Conservation (phyloP, 257 asterid species). For the Leonotis leonurus region DNA sequence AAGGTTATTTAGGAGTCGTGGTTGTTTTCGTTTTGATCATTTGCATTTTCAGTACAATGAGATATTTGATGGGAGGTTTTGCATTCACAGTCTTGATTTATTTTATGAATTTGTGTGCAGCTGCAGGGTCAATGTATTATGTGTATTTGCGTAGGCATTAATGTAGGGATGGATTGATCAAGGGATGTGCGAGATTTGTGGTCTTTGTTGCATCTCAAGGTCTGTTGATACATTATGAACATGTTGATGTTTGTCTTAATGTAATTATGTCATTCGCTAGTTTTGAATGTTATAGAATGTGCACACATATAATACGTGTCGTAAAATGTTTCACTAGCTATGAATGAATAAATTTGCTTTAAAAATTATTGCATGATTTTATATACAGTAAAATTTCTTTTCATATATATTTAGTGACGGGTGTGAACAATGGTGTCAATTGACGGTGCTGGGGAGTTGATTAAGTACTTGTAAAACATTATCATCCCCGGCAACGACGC, state of each 20-base stretch:
- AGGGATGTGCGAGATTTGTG: slow-evolving; percentile 60
- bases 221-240: slow-evolving; percentile 67
- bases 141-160: slow-evolving; percentile 86
- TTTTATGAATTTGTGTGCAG: slow-evolving; percentile 86
- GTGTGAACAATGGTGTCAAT: no score
- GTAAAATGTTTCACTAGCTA: no score
- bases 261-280: no score
- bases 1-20: slow-evolving; percentile 76
- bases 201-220: slow-evolving; percentile 77
- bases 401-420: no score
- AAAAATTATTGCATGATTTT: no score
- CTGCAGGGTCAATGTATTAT: slow-evolving; percentile 86
- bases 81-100: slow-evolving; percentile 77
- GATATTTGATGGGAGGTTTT: slow-evolving; percentile 80
- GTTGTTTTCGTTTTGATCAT: slow-evolving; percentile 78
- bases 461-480: no score
- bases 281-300: slow-evolving; percentile 8
- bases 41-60: slow-evolving; percentile 94
- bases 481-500: no score
- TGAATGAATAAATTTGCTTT: no score
- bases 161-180: slow-evolving; percentile 65
- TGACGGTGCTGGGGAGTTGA: no score
- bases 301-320: neutral
- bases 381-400: no score
- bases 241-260: slow-evolving; percentile 33